Conservation (phyloP, 495 filamentous ascomycete species). For the Clohesyomyces aquaticus region DNA sequence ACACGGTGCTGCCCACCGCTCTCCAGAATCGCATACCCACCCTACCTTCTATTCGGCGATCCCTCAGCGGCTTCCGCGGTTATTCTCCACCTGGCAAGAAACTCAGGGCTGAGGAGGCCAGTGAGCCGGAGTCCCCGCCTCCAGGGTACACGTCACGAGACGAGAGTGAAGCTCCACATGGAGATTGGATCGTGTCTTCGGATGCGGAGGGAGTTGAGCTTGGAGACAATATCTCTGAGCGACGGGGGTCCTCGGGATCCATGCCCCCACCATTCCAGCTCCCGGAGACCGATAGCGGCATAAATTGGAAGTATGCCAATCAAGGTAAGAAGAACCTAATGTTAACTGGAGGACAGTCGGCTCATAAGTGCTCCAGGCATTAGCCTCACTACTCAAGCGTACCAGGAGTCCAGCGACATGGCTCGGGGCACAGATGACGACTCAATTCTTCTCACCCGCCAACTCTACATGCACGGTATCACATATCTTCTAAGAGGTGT, state of each 20-base stretch:
- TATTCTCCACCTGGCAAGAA: conserved; percentile 6
- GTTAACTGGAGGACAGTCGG: neutral
- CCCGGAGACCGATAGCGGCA: conserved; percentile 44
- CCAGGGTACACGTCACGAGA: conserved; percentile 36
- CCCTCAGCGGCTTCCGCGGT: conserved; percentile 25
- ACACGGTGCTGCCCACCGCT: conserved; percentile 37
- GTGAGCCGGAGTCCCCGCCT: conserved; percentile 32
- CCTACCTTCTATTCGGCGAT: conserved; percentile 37
- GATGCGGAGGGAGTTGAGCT: conserved; percentile 20
- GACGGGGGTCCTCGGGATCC: conserved; percentile 19
- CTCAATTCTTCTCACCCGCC: conserved; percentile 55
- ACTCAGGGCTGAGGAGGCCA: neutral
- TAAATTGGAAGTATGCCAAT: conserved; percentile 54
- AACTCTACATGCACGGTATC: conserved; percentile 68
- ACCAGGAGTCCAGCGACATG: conserved; percentile 44
- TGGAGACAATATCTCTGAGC: conserved; percentile 17
- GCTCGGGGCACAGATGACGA: conserved; percentile 37
- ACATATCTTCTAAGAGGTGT: conserved; percentile 69
- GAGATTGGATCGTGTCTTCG: conserved; percentile 10
- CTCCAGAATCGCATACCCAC: conserved; percentile 40
- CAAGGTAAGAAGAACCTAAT: conserved; percentile 44
- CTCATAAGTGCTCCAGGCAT: conserved; percentile 44
- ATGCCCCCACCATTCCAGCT: conserved; percentile 20
- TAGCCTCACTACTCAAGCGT: conserved; percentile 46
- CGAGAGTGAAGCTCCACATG: conserved; percentile 12